Conservation (phyloP, 169 alveolate genomes). For the Neospora caninum region DNA sequence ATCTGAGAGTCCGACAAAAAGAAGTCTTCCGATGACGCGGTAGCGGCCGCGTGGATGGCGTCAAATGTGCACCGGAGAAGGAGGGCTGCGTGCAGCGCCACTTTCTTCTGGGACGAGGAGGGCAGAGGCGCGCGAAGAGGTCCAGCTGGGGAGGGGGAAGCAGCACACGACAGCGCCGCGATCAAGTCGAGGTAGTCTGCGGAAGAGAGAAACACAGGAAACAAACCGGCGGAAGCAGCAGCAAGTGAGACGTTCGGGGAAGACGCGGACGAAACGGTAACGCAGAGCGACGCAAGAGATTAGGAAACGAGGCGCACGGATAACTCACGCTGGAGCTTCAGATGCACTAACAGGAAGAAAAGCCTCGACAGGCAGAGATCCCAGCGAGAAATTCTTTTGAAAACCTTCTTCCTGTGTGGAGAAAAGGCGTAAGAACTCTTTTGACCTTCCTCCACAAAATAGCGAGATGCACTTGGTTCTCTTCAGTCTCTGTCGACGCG, state of each 20-base stretch:
- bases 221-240: background rate
- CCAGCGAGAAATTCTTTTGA: background rate
- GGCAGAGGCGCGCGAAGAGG: background rate
- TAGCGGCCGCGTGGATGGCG: background rate
- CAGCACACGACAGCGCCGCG: background rate
- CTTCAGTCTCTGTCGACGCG: no score
- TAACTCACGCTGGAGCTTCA: no score
- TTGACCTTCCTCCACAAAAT: no score
- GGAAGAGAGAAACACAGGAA: background rate
- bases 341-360: no score
- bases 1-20: background rate
- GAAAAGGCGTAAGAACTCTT: no score
- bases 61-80: constrained; percentile 25
- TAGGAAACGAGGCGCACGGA: background rate
- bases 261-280: background rate
- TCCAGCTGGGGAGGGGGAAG: background rate
- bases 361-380: background rate
- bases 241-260: background rate
- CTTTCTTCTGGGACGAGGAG: background rate
- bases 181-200: constrained; percentile 22
- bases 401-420: no score
- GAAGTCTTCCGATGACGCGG: background rate
- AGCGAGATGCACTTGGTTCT: no score
- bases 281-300: background rate
- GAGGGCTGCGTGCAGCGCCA: background rate